Base-by-base conservation (phyloP, 805 yeast genomes). In the Kodamaea neixiangensis region DNA sequence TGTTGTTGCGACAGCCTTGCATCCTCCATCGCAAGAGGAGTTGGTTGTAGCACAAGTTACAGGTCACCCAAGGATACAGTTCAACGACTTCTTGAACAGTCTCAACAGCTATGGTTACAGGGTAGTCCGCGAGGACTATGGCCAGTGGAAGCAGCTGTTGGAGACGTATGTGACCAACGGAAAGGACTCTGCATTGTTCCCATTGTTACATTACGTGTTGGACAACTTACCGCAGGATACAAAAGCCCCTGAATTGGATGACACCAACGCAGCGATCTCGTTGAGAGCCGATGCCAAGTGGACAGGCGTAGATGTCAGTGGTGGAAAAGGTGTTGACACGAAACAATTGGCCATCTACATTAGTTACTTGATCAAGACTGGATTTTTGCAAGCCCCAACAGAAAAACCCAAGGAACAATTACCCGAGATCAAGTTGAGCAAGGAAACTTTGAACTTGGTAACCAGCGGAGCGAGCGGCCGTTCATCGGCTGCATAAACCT, bases 221-320 rank as follows among this genome's bases (percentile, higher is more conserved):
- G 99, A 91, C 63, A 86, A 92, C 65, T 79, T 94, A 62, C 97
- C 97, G 5, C 86, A 85, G 54, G 86, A 85, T 66, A 88, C 98
- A 29, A 88, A 85, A 69, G 98, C 99, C 9, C 98, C 99, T 2
- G 97, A 93, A 68, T 78, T 94, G 56, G 97, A 92, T 63, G 99
- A 96, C 59, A 48, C 77, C 3, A 92, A 94, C 66, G 89, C 98
- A 1, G 80, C 76, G n/a, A 65, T 66, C n/a, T 79, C 92, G 0
- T 80, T 94, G 64, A 72, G 70, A 51, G 74, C 68, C 20, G 97
- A 90, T 64, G 68, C 74, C 5, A 62, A 62, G 29, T 81, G 83
- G 82, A 78, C 90, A 1, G 89, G 88, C 11, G 76, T 69, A 44
- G 96, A 90, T 61, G 72, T 67, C 25, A 79, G 90, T 44, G 66